These are phyloP conservation scores for Solidago caesia DNA, from an alignment of 129 eudicot genomes.

Conservation along the genomic window DNA sequence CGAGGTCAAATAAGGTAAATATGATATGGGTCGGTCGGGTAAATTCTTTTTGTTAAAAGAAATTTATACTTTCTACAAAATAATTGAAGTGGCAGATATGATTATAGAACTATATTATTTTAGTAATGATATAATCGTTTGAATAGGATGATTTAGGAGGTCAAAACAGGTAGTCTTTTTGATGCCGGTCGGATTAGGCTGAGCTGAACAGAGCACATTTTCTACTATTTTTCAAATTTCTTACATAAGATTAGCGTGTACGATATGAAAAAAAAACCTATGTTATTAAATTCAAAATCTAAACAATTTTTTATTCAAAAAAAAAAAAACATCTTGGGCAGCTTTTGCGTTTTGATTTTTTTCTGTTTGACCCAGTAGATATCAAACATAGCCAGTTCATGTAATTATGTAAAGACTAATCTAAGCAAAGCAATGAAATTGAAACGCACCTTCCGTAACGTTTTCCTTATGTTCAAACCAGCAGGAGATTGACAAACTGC, in stretches of 20 bases:
- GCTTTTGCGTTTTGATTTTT: neutral
- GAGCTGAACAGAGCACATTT: too few species aligned
- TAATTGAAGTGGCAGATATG: neutral
- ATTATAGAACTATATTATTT: conserved; percentile 1
- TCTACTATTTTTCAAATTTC: too few species aligned
- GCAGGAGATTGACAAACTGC: conserved; percentile 44
- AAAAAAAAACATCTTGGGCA: neutral
- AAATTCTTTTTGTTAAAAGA: too few species aligned
- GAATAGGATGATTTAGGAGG: neutral
- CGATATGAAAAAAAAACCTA: too few species aligned
- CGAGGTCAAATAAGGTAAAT: too few species aligned
- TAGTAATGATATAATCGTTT: neutral
- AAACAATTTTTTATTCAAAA: neutral
- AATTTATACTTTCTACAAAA: neutral
- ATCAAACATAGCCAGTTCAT: neutral
- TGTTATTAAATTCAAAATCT: too few species aligned
- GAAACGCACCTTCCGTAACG: conserved; percentile 39
- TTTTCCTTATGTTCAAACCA: conserved; percentile 38
- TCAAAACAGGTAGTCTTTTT: too few species aligned
- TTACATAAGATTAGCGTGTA: too few species aligned
- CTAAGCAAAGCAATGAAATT: neutral
- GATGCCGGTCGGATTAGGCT: too few species aligned
- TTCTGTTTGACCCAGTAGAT: neutral
- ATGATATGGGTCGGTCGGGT: too few species aligned
- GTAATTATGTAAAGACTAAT: neutral